Percentiles rank a stretch among this genome's conserved stretches.
These are phyloP conservation scores for Sporothrix luriei DNA, from an alignment of 2,329 filamentous ascomycete species.

Conservation along the genomic window DNA sequence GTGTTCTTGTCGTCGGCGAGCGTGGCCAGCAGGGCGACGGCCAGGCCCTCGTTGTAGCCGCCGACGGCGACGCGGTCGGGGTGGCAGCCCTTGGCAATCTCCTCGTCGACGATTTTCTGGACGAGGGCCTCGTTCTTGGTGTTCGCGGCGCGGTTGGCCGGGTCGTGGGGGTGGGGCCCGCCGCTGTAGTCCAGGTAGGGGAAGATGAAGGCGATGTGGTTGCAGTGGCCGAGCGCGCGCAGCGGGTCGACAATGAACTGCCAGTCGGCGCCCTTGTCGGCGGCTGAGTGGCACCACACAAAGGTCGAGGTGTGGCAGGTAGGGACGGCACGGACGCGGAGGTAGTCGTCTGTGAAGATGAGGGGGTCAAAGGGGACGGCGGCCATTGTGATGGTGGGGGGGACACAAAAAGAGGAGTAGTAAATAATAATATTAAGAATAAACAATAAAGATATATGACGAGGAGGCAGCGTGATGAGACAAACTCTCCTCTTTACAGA, in stretches of 20 bases:
- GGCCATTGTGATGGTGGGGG: neutral
- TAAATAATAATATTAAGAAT: neutral
- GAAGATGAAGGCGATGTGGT: conserved; percentile 27
- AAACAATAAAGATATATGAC: conserved; percentile 5
- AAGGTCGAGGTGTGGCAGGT: conserved; percentile 23
- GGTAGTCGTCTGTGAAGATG: conserved; percentile 22
- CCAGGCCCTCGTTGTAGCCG: conserved; percentile 13
- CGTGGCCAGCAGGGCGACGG: conserved; percentile 6
- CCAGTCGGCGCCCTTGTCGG: conserved; percentile 19
- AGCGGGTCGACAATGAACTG: conserved; percentile 17
- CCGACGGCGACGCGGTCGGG: conserved; percentile 20
- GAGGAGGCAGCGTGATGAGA: neutral
- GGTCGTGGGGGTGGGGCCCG: conserved; percentile 2
- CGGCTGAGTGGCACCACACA: conserved; percentile 4
- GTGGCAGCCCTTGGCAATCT: conserved; percentile 23
- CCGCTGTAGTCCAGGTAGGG: conserved; percentile 24
- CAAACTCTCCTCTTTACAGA: neutral
- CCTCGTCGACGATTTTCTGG: conserved; percentile 21
- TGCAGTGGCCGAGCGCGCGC: conserved; percentile 21
- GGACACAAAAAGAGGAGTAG: neutral
- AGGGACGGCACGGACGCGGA: conserved; percentile 21
- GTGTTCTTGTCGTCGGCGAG: conserved; percentile 15
- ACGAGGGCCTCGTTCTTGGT: conserved; percentile 17
- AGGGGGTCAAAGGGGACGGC: conserved; percentile 2
- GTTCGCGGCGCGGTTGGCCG: neutral